Evolutionary conservation across 192 early-diverging fungal genomes (phyloP).

Genomic region (Gonapodya prolifera): DNA sequence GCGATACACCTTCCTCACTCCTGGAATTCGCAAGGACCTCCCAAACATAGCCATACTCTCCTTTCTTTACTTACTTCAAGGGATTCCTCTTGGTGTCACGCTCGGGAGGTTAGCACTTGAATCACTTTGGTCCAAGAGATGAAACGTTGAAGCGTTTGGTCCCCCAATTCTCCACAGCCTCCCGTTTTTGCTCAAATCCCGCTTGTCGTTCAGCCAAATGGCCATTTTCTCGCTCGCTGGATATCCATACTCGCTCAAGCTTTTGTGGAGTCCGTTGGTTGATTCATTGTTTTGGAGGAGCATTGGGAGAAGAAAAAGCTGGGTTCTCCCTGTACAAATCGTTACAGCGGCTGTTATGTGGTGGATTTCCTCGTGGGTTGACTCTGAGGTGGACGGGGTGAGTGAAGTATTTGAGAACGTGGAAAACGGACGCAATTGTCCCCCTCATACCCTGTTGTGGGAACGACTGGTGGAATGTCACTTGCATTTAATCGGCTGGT

Average conservation of each 20-base stretch:
- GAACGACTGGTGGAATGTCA: too few relatives aligned
- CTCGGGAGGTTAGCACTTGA: background rate
- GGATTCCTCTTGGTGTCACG: constrained; percentile 69
- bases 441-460: too few relatives aligned
- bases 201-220: constrained; percentile 82
- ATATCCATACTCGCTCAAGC: constrained; percentile 96
- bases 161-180: constrained; percentile 71
- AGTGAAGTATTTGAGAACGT: too few relatives aligned
- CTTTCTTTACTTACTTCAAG: constrained; percentile 71
- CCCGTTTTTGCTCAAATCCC: constrained; percentile 88
- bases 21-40: constrained; percentile 5
- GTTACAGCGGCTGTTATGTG: constrained; percentile 39
- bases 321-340: constrained; percentile 97
- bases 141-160: background rate
- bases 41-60: constrained; percentile 32
- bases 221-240: constrained; percentile 87
- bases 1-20: background rate
- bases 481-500: too few relatives aligned
- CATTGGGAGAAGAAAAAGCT: constrained; percentile 86
- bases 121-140: too few relatives aligned
- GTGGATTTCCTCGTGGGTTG: background rate
- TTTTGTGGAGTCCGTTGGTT: constrained; percentile 95
- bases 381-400: background rate
- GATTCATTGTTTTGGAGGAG: constrained; percentile 72
- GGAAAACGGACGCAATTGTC: too few relatives aligned